Conservation (phyloP, 305 asterid genomes). For the Withania somnifera region DNA sequence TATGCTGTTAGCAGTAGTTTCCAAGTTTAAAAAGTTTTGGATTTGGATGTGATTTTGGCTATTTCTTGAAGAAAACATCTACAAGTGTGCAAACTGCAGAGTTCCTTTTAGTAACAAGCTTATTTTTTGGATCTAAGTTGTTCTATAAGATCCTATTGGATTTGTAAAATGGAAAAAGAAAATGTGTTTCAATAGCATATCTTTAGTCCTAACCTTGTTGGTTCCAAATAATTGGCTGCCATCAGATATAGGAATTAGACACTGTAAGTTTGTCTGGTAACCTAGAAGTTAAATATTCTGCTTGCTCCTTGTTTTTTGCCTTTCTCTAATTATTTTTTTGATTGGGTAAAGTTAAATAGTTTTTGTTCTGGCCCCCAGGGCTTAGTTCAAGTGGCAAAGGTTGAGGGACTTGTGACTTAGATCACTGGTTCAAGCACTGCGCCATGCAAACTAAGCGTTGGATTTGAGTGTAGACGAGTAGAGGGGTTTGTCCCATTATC, state of each 20-base stretch:
- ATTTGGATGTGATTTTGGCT: neutral
- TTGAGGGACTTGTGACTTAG: neutral
- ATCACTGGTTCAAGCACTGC: neutral
- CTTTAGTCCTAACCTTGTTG: neutral
- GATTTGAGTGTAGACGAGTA: neutral
- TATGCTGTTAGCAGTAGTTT: neutral
- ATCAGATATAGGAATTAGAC: neutral
- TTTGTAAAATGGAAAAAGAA: neutral
- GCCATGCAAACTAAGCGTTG: neutral
- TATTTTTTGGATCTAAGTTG: neutral
- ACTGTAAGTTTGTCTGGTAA: neutral
- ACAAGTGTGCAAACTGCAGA: neutral
- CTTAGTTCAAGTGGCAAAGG: neutral
- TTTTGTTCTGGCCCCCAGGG: neutral
- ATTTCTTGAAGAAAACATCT: neutral
- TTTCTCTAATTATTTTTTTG: slow-evolving; percentile 1
- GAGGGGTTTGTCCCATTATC: neutral
- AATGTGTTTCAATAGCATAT: neutral
- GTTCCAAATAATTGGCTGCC: neutral
- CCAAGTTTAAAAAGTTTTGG: neutral
- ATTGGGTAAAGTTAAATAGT: neutral
- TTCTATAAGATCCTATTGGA: neutral
- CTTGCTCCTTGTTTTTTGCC: slow-evolving; percentile 5
- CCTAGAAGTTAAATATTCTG: neutral
- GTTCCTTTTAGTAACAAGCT: neutral